A percentile compares a stretch with the other conserved stretches of the same genome.
Conservation (phyloP, 1,284 basidiomycete species). For the Mycena citricolor region DNA sequence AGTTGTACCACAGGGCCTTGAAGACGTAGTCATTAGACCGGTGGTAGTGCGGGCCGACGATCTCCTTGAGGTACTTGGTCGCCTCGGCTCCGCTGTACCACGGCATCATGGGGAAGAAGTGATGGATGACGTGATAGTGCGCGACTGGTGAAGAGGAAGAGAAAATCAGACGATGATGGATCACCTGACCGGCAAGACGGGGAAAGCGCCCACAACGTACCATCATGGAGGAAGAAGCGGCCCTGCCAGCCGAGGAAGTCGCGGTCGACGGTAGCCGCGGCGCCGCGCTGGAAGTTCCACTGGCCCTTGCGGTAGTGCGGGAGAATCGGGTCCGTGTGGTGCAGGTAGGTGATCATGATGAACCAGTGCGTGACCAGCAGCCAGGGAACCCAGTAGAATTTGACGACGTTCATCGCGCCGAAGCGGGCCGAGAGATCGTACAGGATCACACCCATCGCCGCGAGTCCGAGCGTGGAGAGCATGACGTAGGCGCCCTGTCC, state of each 20-base stretch:
- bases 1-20: slow-evolving; percentile 53
- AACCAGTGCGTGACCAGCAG: slow-evolving; percentile 58
- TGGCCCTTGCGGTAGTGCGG: slow-evolving; percentile 55
- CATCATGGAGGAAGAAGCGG: slow-evolving; percentile 55
- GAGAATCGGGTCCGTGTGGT: slow-evolving; percentile 49
- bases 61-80: slow-evolving; percentile 48
- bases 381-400: slow-evolving; percentile 61
- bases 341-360: slow-evolving; percentile 55
- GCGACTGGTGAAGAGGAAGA: too few species aligned
- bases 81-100: slow-evolving; percentile 55
- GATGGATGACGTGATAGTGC: slow-evolving; percentile 51
- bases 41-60: slow-evolving; percentile 54
- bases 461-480: slow-evolving; percentile 53
- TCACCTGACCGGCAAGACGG: too few species aligned
- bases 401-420: slow-evolving; percentile 43
- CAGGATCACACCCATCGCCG: slow-evolving; percentile 32
- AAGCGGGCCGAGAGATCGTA: neutral
- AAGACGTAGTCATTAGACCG: slow-evolving; percentile 48
- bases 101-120: slow-evolving; percentile 54
- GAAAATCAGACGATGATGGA: too few species aligned
- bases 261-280: slow-evolving; percentile 49
- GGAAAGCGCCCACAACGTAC: too few species aligned
- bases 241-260: slow-evolving; percentile 52
- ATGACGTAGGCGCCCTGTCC: slow-evolving; percentile 51
- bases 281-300: slow-evolving; percentile 52